Base-by-base conservation (phyloP, 257 asterid species). In the Przewalskia tangutica region DNA sequence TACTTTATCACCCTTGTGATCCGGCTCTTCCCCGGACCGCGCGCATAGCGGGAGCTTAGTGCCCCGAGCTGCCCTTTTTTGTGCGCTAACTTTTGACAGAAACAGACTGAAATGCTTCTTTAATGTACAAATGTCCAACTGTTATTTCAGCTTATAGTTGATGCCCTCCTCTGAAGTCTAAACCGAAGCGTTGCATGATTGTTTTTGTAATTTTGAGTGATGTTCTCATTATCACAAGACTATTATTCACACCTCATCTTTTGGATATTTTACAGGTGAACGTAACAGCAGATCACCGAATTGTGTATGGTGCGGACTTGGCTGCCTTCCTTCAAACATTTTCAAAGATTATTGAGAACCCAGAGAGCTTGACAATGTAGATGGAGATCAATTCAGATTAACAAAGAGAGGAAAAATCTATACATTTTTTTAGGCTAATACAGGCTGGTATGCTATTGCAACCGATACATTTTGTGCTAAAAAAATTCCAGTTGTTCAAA, bases 301-400 rank as follows among this genome's bases (percentile, higher is more conserved):
- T 91, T 81, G 85, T 94, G 27, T 94, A 94, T 82, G 98, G 97
- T 4, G 97, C 97, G 50, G 98, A 94, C 80, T 86, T 94, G 86
- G 97, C 97, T 56, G 94, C 92, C 2, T 94, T 94, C 90, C 93
- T 94, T 27, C 92, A 90, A 66, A 90, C 97, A 16, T 92, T 93
- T 65, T 58, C 95, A 54, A 92, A 87, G 91, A 92, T 93, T 46
- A 62, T 92, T 65, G 91, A 92, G 88, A 89, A 89, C 81, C 98
- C 97, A 2, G 95, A 93, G 68, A 88, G 90, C 89, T 88, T 93
- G 90, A 92, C 98, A 7, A 82, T 91, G 92, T 93, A 93, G 93
- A 88, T 80, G 82, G 54, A 68, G 76, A 68, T 27, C 32, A 27
- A 34, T 7, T 40, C 40, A 62, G 42, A 62, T 5, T 0, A 5